Conservation (phyloP, 768 basidiomycete species). For the Amyloporia xantha region DNA sequence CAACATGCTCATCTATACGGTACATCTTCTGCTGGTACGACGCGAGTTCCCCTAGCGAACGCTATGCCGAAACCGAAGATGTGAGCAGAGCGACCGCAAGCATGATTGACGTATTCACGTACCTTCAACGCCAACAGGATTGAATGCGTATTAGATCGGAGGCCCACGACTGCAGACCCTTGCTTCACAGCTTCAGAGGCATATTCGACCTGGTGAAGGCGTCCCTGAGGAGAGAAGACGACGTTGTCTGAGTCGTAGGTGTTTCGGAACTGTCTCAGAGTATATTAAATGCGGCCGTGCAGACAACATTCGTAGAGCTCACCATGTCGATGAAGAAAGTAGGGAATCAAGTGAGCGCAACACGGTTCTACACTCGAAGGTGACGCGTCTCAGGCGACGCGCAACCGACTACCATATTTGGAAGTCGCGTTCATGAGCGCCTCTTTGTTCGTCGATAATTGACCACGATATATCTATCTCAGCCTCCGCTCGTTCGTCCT, state of each 20-base stretch:
- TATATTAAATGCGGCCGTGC: not conserved
- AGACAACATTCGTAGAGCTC: not conserved
- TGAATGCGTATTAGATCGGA: constrained; percentile 93
- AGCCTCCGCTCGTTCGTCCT: no score
- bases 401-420: constrained; percentile 12
- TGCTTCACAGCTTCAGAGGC: constrained; percentile 99
- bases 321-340: constrained; percentile 10
- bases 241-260: constrained; percentile 99
- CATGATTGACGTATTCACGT: constrained; percentile 14
- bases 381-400: constrained; percentile 21
- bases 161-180: constrained; percentile 96
- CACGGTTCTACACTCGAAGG: constrained; percentile 9
- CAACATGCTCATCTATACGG: constrained; percentile 98
- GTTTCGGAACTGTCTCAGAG: constrained; percentile 69
- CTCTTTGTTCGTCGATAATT: not conserved
- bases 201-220: constrained; percentile 97
- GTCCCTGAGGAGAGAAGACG: constrained; percentile 93
- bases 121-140: constrained; percentile 92
- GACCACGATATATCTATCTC: no score
- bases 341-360: constrained; percentile 2
- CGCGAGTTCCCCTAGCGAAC: constrained; percentile 95
- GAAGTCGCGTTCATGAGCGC: not conserved
- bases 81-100: not conserved
- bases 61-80: constrained; percentile 39
- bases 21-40: constrained; percentile 99